Evolutionary conservation across 768 basidiomycete genomes (phyloP), one percentile per base, ranked within the genome.

Genomic region (Lentinula lateritia): DNA sequence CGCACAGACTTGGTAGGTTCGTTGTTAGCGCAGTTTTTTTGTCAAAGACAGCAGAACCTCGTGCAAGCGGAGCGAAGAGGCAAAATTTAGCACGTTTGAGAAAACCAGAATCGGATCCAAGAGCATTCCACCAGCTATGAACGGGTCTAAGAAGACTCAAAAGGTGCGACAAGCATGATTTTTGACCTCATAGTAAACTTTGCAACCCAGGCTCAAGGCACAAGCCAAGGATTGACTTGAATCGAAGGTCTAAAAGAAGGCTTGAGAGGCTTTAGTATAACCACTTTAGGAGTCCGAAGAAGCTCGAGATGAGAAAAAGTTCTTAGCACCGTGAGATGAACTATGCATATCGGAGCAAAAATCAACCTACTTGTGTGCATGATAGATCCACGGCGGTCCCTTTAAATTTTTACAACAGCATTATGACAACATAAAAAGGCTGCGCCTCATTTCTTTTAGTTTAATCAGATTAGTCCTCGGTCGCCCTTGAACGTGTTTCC

Each of bases 281-380:
- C 36, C 53, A 18, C 53, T 54, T 54, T 39, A 36, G 41, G 53
- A 8, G 23, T 54, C 53, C 53, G 53, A 54, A 54, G 53, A 54
- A 39, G 38, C 35, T 54, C 46, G 20, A 54, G 35, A 10, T 54
- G 53, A 39, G 53, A 36, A 54, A 54, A 39, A 20, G 38, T 5
- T 28, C 12, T 54, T 35, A 16, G 32, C 6, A 34, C 16, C 53
- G 53, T 54, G 53, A 38, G 53, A 54, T 39, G 53, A 54, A 54
- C 35, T 10, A 23, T 12, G 34, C 53, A 54, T 38, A 54, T 54
- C 38, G 38, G 53, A 41, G 46, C 53, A 35, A 54, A 39, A 54
- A 39, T 54, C 35, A 54, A 54, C 53, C 18, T 54, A 35, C 53
- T 54, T 54, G 53, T 54, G 35, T 54, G 53, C 53, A 39, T 39